Percentiles rank a stretch among this genome's conserved stretches.
phyloP scores from a whole-genome alignment of 352 stramenopile genomes.

The Globisporangium heterothallicum region DNA sequence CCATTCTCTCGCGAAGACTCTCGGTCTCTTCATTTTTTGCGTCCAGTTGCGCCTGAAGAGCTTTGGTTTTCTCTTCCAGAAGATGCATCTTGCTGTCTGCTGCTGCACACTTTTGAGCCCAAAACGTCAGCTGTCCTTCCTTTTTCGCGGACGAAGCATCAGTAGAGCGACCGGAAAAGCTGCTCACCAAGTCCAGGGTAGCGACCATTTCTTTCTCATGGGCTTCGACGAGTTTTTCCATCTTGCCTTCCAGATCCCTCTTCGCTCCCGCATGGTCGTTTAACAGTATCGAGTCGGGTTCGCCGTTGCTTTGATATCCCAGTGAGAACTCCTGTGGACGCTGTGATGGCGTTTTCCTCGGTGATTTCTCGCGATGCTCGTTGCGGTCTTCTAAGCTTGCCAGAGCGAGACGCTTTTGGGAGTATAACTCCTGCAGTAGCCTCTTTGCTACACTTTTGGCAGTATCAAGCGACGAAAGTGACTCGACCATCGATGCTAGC shows the following conservation, averaged over 20 bases:
- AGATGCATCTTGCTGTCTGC: constrained; percentile 13
- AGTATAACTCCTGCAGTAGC: constrained; percentile 49
- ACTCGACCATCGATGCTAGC: constrained; percentile 26
- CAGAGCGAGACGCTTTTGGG: constrained; percentile 38
- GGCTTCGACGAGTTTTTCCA: constrained; percentile 20
- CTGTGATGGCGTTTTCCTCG: neutral
- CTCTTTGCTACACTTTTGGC: constrained; percentile 44
- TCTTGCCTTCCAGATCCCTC: constrained; percentile 10
- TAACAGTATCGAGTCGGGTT: neutral
- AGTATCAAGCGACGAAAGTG: constrained; percentile 33
- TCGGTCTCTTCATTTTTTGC: constrained; percentile 21
- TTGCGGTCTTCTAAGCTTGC: constrained; percentile 22
- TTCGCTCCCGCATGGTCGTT: neutral
- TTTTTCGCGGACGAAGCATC: constrained; percentile 6
- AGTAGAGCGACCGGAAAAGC: constrained; percentile 26
- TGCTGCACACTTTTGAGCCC: constrained; percentile 14
- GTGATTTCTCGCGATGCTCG: constrained; percentile 4
- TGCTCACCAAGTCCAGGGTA: constrained; percentile 31
- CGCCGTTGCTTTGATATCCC: neutral
- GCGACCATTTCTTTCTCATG: constrained; percentile 31
- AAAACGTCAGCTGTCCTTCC: constrained; percentile 12
- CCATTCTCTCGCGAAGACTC: constrained; percentile 20
- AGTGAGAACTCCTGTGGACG: neutral
- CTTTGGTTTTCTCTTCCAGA: constrained; percentile 20
- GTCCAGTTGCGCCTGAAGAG: constrained; percentile 20